A percentile compares a stretch with the other conserved stretches of the same genome.
phyloP scores from a whole-genome alignment of 2,329 filamentous ascomycete species.

The Leptographium galeiforme region DNA sequence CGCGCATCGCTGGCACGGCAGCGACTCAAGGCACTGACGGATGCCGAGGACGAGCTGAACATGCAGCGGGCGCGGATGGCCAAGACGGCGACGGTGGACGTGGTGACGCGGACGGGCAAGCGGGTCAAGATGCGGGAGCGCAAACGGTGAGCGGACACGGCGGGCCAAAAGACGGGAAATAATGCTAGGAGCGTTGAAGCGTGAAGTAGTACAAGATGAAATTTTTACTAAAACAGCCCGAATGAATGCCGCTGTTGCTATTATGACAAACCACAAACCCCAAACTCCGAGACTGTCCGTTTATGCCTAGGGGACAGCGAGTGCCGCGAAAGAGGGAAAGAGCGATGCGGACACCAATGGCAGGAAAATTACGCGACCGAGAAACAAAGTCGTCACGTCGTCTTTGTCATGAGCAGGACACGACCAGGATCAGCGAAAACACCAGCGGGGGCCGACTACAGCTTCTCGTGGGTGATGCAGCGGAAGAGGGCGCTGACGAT shows the following conservation, averaged over 20 bases:
- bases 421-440: not conserved
- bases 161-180: not conserved
- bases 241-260: too few relatives aligned
- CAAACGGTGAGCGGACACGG: conserved; percentile 34
- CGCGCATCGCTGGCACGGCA: conserved; percentile 37
- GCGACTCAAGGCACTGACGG: conserved; percentile 39
- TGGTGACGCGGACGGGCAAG: conserved; percentile 44
- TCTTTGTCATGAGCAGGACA: too few relatives aligned
- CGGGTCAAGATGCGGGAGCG: conserved; percentile 50
- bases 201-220: too few relatives aligned
- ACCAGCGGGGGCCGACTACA: conserved; percentile 12
- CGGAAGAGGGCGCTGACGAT: conserved; percentile 37
- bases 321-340: too few relatives aligned
- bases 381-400: too few relatives aligned
- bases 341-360: too few relatives aligned
- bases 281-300: too few relatives aligned
- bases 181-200: not conserved
- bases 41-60: conserved; percentile 43
- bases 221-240: too few relatives aligned
- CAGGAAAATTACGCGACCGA: too few relatives aligned
- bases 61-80: conserved; percentile 50
- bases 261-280: too few relatives aligned
- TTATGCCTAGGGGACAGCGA: too few relatives aligned
- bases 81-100: conserved; percentile 48
- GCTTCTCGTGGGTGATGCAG: conserved; percentile 32